Percentiles rank a stretch among this genome's conserved stretches.
phyloP scores from a whole-genome alignment of 805 yeast species.

The Yamadazyma ubonensis region DNA sequence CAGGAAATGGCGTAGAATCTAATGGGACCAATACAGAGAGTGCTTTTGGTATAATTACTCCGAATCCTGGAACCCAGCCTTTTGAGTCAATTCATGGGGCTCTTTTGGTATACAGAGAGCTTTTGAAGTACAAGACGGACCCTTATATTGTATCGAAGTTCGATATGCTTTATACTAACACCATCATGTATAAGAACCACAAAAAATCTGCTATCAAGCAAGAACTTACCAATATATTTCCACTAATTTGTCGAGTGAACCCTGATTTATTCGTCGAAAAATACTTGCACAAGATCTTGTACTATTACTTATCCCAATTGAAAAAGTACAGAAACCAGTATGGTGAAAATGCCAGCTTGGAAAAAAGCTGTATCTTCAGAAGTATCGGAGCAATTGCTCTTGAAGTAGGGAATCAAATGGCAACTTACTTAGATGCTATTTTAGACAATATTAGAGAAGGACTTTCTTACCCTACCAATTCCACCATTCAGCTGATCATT shows the following conservation, averaged over 20 bases:
- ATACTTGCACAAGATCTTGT: constrained; percentile 76
- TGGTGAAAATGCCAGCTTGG: constrained; percentile 44
- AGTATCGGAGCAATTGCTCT: constrained; percentile 84
- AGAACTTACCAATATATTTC: constrained; percentile 82
- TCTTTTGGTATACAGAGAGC: constrained; percentile 74
- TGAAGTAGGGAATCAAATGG: constrained; percentile 79
- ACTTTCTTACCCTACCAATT: constrained; percentile 42
- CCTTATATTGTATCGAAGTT: constrained; percentile 68
- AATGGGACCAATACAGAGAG: constrained; percentile 5
- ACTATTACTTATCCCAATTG: constrained; percentile 74
- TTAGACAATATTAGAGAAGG: constrained; percentile 82
- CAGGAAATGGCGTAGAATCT: constrained; percentile 2
- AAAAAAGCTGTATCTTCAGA: constrained; percentile 69
- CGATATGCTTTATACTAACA: constrained; percentile 72
- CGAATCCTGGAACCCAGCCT: constrained; percentile 20
- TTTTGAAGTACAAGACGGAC: constrained; percentile 66
- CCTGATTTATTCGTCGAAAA: constrained; percentile 72
- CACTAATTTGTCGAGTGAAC: constrained; percentile 77
- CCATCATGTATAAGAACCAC: constrained; percentile 73
- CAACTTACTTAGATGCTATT: constrained; percentile 86
- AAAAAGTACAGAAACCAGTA: constrained; percentile 57
- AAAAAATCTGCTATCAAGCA: constrained; percentile 72
- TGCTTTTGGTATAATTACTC: constrained; percentile 11
- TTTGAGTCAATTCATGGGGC: constrained; percentile 86
- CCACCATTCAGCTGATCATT: constrained; percentile 39